These are phyloP conservation scores for Coemansia sp. DNA, from an alignment of 192 early-diverging fungal genomes.

Conservation along the genomic window DNA sequence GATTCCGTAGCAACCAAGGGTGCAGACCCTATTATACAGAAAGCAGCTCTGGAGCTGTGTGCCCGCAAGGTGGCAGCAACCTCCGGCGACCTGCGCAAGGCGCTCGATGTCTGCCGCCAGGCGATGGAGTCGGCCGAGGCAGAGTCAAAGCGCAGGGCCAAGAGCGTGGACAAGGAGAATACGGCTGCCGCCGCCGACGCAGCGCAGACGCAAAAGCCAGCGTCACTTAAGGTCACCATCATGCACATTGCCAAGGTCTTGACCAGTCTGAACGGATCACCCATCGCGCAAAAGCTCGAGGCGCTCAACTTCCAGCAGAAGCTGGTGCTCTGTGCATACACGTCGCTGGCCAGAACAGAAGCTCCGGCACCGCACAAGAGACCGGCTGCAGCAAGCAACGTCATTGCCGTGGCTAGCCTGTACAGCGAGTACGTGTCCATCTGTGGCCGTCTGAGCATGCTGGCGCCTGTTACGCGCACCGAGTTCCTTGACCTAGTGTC, in stretches of 20 bases:
- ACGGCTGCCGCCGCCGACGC: constrained; percentile 11
- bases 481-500: constrained; percentile 76
- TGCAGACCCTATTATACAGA: constrained; percentile 70
- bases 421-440: constrained; percentile 58
- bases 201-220: background rate
- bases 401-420: constrained; percentile 50
- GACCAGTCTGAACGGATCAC: constrained; percentile 61
- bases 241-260: constrained; percentile 76
- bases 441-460: constrained; percentile 55
- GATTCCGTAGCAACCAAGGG: constrained; percentile 47
- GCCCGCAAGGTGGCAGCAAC: constrained; percentile 87
- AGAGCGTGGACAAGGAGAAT: constrained; percentile 44
- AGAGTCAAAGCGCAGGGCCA: constrained; percentile 59
- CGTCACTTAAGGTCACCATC: constrained; percentile 73
- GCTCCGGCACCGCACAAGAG: constrained; percentile 51
- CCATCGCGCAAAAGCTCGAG: constrained; percentile 64
- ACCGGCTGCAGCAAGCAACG: constrained; percentile 38
- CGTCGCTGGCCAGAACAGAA: constrained; percentile 30
- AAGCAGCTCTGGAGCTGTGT: constrained; percentile 84
- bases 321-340: constrained; percentile 61
- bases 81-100: constrained; percentile 80
- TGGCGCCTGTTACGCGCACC: constrained; percentile 69
- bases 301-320: constrained; percentile 79
- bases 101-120: constrained; percentile 80
- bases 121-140: constrained; percentile 81